Conservation (phyloP, 1,139 yeast species). For the Saccharomyces hybrid region DNA sequence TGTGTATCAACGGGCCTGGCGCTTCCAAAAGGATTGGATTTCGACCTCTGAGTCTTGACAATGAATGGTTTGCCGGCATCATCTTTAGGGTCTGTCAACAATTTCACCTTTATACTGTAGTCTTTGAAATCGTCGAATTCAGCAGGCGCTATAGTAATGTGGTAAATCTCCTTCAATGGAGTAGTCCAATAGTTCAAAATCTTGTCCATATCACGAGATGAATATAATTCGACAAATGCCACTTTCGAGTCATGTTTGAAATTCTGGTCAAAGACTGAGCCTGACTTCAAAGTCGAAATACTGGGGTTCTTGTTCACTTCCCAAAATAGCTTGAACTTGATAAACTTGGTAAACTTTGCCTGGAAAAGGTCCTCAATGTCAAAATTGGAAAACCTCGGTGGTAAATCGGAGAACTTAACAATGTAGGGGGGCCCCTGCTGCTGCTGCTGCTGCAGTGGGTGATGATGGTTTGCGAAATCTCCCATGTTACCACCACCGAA, state of each 20-base stretch:
- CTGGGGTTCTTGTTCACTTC: constrained; percentile 32
- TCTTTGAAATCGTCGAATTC: constrained; percentile 29
- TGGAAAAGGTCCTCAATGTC: constrained; percentile 34
- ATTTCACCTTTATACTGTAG: constrained; percentile 23
- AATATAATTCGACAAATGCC: constrained; percentile 53
- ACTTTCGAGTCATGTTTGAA: constrained; percentile 39
- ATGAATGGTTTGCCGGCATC: constrained; percentile 23
- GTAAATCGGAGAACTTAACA: constrained; percentile 46
- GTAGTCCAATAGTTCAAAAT: constrained; percentile 27
- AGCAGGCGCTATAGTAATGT: constrained; percentile 23
- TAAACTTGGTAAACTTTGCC: constrained; percentile 32
- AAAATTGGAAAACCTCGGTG: constrained; percentile 33
- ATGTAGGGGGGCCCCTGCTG: constrained; percentile 46
- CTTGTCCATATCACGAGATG: constrained; percentile 41
- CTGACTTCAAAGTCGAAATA: constrained; percentile 18
- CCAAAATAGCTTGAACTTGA: constrained; percentile 37
- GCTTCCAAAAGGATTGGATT: constrained; percentile 44
- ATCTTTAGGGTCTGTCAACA: constrained; percentile 22
- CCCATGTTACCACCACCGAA: constrained; percentile 5
- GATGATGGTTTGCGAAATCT: constrained; percentile 3
- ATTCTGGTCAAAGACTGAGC: constrained; percentile 26
- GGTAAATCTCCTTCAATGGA: constrained; percentile 27
- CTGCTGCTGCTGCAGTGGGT: constrained; percentile 4
- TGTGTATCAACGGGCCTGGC: constrained; percentile 50
- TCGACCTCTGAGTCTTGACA: constrained; percentile 32